phyloP scores from a whole-genome alignment of 208 protist species.

The Acanthamoeba sp. region DNA sequence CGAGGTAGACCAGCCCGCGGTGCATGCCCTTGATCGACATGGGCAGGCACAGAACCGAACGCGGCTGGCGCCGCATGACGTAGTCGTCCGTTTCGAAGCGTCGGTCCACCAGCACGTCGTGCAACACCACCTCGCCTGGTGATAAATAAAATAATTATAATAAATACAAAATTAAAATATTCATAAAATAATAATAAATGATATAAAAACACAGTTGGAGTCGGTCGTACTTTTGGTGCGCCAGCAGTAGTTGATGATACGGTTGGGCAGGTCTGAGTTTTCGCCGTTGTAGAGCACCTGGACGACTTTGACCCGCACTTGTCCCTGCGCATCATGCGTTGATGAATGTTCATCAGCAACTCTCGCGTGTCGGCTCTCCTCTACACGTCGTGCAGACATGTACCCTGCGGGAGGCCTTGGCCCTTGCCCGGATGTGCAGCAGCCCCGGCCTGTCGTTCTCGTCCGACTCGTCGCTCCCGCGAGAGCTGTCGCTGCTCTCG shows the following conservation, averaged over 20 bases:
- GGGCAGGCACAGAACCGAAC: conserved; percentile 53
- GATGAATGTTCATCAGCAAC: background rate
- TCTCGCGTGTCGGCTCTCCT: too few species aligned
- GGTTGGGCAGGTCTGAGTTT: conserved; percentile 7
- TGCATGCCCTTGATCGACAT: background rate
- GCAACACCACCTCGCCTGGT: background rate
- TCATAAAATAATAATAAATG: too few species aligned
- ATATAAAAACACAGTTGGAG: too few species aligned
- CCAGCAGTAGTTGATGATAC: conserved; percentile 61
- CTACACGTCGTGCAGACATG: background rate
- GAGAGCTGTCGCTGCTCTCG: conserved; percentile 38
- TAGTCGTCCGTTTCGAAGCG: conserved; percentile 51
- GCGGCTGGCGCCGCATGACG: conserved; percentile 16
- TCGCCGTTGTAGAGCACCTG: background rate
- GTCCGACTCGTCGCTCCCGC: conserved; percentile 25
- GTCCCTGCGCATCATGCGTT: background rate
- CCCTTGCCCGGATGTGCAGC: background rate
- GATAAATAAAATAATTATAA: background rate
- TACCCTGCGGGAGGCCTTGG: background rate
- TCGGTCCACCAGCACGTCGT: conserved; percentile 29
- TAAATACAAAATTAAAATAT: too few species aligned
- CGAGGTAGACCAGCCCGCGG: conserved; percentile 22
- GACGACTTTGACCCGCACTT: conserved; percentile 24
- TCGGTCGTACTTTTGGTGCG: conserved; percentile 52
- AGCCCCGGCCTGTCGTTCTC: background rate